Evolutionary conservation across 352 stramenopile genomes (phyloP), one percentile per base, ranked within the genome.

Genomic region (Phytophthora hibernalis): DNA sequence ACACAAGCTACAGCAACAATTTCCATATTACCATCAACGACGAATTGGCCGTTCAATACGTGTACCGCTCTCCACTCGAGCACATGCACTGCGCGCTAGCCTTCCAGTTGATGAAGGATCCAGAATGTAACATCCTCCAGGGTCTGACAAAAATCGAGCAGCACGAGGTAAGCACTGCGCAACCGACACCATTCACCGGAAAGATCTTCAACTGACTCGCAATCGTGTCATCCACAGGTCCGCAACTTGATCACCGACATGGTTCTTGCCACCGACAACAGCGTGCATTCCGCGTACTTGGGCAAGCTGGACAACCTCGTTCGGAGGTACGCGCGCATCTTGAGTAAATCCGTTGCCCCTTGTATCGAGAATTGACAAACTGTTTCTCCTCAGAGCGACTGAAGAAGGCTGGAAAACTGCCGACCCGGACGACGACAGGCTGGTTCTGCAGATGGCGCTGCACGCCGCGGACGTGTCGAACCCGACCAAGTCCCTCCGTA

Each of bases 391-490:
- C 42, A 82, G 70, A 71, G 50, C 68, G 35, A 76, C 63, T 15
- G 70, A 85, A 43, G 73, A 83, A 70, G 61, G 78, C 11, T 90
- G 80, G 76, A 83, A 89, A 22, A 67, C 79, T 6, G 65, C 70
- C 5, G 74, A 91, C 42, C 72, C 80, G 3, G 84, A 94, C 38
- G 85, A 93, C 49, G 79, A 93, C 61, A 80, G 87, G 18, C 67
- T 95, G 20, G 59, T 95, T 7, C 50, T 95, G 40, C 64, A 94
- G 71, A 91, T 94, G 76, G 80, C 84, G 8, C 68, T 97, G 9
- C 89, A 97, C 44, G 79, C 90, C n/a, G 89, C 95, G 2, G 97
- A 99, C 76, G 93, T 99, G 37, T 98, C 91, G 20, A 98, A 98
- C 66, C 91, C 91, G 38, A 83, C 89, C 51, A 97, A 97, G 76